These are phyloP conservation scores for Lichtheimia corymbifera DNA, from an alignment of 371 early-diverging fungal genomes.

Conservation along the genomic window DNA sequence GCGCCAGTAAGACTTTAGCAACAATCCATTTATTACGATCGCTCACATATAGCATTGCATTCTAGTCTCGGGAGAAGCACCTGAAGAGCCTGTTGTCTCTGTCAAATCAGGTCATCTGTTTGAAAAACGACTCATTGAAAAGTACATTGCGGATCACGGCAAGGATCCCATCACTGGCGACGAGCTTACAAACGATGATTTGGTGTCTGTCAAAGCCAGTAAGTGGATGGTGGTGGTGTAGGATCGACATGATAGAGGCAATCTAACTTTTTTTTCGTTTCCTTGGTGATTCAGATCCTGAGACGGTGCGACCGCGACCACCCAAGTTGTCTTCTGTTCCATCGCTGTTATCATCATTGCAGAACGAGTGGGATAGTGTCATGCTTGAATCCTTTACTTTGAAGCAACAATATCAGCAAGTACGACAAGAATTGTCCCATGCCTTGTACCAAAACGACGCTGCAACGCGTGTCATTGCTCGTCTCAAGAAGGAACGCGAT, in stretches of 20 bases:
- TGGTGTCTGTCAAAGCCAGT: slow-evolving; percentile 76
- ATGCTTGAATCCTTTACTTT: slow-evolving; percentile 92
- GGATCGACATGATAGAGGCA: no score
- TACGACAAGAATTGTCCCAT: slow-evolving; percentile 88
- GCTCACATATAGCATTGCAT: neutral
- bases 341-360: slow-evolving; percentile 83
- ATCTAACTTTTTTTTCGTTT: neutral
- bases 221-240: slow-evolving; percentile 8
- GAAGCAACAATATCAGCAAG: slow-evolving; percentile 89
- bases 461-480: slow-evolving; percentile 91
- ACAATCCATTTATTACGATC: slow-evolving; percentile 1
- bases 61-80: slow-evolving; percentile 91
- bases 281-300: slow-evolving; percentile 48
- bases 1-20: slow-evolving; percentile 49
- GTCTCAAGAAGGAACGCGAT: slow-evolving; percentile 88
- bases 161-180: slow-evolving; percentile 85
- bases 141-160: slow-evolving; percentile 83
- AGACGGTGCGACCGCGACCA: slow-evolving; percentile 83
- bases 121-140: slow-evolving; percentile 85
- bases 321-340: slow-evolving; percentile 92
- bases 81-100: slow-evolving; percentile 86
- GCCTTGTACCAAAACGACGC: slow-evolving; percentile 96
- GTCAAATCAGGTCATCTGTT: slow-evolving; percentile 82
- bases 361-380: slow-evolving; percentile 93
- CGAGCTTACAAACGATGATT: slow-evolving; percentile 74